Conservation (phyloP, 2,329 filamentous ascomycete genomes). For the Rosellinia necatrix region DNA sequence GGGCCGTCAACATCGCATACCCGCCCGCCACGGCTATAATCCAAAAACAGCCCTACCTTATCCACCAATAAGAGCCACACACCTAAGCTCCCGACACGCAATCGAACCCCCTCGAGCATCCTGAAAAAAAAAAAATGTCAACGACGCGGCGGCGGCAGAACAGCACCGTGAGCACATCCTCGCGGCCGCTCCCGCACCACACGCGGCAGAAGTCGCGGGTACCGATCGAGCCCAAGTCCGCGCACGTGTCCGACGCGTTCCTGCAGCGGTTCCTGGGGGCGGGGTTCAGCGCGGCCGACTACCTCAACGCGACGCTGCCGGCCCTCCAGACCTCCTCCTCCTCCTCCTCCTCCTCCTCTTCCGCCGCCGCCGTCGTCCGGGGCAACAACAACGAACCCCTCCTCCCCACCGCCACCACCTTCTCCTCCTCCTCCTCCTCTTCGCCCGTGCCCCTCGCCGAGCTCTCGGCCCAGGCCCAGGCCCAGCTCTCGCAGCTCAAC, state of each 20-base stretch:
- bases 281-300: constrained; percentile 81
- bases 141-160: constrained; percentile 51
- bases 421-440: no score
- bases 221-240: constrained; percentile 54
- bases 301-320: constrained; percentile 80
- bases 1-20: no score
- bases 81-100: no score
- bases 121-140: no score
- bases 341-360: constrained; percentile 35
- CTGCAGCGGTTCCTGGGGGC: constrained; percentile 76
- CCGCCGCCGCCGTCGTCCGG: no score
- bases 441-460: constrained; percentile 68
- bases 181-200: constrained; percentile 48
- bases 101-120: no score
- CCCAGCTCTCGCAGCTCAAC: constrained; percentile 84
- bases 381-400: constrained; percentile 31
- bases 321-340: constrained; percentile 55
- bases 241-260: constrained; percentile 72
- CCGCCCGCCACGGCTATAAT: no score
- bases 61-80: no score
- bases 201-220: constrained; percentile 46
- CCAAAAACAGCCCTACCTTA: no score
- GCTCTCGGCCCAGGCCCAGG: constrained; percentile 79
- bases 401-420: constrained; percentile 31
- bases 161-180: constrained; percentile 44